phyloP scores from a whole-genome alignment of 768 basidiomycete genomes.

The Galerina marginata region DNA sequence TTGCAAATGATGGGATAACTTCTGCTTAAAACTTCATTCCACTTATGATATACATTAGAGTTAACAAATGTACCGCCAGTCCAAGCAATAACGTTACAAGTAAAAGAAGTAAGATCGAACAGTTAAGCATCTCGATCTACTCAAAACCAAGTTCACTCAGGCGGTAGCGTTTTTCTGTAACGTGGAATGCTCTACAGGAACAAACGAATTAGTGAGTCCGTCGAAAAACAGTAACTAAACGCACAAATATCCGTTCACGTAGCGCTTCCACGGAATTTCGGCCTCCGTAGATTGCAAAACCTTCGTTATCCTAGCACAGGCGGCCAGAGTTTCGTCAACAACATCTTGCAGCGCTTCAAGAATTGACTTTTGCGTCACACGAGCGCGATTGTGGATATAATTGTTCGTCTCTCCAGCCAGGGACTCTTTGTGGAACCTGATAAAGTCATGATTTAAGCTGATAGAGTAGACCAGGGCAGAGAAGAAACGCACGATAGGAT shows the following conservation, averaged over 20 bases:
- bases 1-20: too few relatives aligned
- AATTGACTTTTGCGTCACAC: neutral
- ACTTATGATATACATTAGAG: too few relatives aligned
- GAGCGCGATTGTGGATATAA: conserved; percentile 3
- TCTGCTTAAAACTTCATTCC: too few relatives aligned
- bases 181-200: neutral
- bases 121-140: too few relatives aligned
- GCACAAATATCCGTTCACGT: conserved; percentile 3
- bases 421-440: conserved; percentile 9
- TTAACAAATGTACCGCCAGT: too few relatives aligned
- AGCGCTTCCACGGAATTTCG: neutral
- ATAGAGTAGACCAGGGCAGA: too few relatives aligned
- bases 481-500: conserved; percentile 5
- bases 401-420: conserved; percentile 8
- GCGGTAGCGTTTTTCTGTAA: neutral
- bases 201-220: neutral
- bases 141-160: neutral
- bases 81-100: too few relatives aligned
- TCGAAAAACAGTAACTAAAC: neutral
- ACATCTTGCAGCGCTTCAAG: neutral
- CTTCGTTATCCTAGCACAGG: neutral
- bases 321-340: neutral
- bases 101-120: too few relatives aligned
- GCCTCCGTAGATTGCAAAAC: neutral
- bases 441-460: neutral